These are phyloP conservation scores for Lepidium sativum DNA, from an alignment of 345 rosid species.

Conservation along the genomic window DNA sequence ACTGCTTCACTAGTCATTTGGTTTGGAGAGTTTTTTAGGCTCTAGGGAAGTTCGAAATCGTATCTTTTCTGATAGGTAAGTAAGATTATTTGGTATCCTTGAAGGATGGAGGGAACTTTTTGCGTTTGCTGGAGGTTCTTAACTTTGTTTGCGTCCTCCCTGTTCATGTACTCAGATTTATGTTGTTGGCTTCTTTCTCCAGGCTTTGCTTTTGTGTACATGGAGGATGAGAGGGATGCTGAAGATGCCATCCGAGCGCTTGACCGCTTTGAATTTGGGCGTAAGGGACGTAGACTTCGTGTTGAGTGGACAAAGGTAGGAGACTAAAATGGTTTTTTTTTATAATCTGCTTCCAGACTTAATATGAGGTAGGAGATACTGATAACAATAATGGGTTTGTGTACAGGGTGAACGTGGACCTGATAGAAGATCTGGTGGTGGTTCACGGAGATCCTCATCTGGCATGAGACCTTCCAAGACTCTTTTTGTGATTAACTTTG, in stretches of 20 bases:
- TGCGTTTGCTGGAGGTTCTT: slow-evolving; percentile 31
- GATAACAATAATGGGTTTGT: not conserved
- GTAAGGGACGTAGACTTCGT: slow-evolving; percentile 91
- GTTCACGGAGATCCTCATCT: slow-evolving; percentile 56
- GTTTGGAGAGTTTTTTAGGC: slow-evolving; percentile 43
- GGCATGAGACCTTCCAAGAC: slow-evolving; percentile 77
- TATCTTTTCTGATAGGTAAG: slow-evolving; percentile 30
- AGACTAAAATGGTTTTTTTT: slow-evolving; percentile 10
- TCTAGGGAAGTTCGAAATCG: slow-evolving; percentile 43
- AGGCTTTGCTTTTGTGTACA: slow-evolving; percentile 91
- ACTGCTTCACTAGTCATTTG: slow-evolving; percentile 64
- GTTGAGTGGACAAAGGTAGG: slow-evolving; percentile 94
- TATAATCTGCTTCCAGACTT: slow-evolving; percentile 26
- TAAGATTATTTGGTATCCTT: slow-evolving; percentile 22
- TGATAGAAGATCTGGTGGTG: slow-evolving; percentile 45
- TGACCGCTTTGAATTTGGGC: slow-evolving; percentile 79
- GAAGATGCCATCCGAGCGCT: slow-evolving; percentile 96
- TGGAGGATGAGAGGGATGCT: slow-evolving; percentile 98
- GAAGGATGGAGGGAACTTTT: slow-evolving; percentile 22
- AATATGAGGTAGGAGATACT: slow-evolving; percentile 25
- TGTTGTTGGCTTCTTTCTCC: not conserved
- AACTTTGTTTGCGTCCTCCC: slow-evolving; percentile 9
- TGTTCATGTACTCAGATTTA: slow-evolving; percentile 1
- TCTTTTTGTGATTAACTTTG: slow-evolving; percentile 90
- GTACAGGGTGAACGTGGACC: slow-evolving; percentile 76